A percentile compares a stretch with the other conserved stretches of the same genome.
phyloP scores from a whole-genome alignment of 31 red algal genomes.

The Porphyra umbilicalis region DNA sequence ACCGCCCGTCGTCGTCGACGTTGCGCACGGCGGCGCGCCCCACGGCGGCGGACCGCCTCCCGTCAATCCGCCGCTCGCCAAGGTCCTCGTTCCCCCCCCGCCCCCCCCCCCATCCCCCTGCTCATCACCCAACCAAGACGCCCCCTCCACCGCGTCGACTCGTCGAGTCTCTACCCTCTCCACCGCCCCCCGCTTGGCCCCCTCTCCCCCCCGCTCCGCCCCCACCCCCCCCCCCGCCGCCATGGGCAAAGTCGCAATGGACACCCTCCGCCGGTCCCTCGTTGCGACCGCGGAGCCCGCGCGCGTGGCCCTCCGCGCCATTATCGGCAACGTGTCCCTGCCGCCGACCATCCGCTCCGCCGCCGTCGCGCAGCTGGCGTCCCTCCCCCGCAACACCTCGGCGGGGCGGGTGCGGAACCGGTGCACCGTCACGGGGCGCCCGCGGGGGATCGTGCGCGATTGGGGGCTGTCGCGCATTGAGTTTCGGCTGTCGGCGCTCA shows the following conservation, averaged over 20 bases:
- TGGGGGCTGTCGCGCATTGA: conserved; percentile 22
- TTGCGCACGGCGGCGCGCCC: too few relatives aligned
- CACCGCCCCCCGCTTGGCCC: too few relatives aligned
- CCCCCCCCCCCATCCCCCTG: too few relatives aligned
- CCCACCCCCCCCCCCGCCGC: neutral
- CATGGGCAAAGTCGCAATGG: conserved; percentile 53
- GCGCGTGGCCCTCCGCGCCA: conserved; percentile 32
- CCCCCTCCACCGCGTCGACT: too few relatives aligned
- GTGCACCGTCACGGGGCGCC: conserved; percentile 29
- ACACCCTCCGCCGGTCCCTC: conserved; percentile 18
- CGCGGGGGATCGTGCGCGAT: conserved; percentile 17
- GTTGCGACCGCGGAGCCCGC: conserved; percentile 16
- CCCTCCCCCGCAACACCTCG: conserved; percentile 23
- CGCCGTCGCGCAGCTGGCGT: conserved; percentile 15
- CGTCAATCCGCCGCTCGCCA: too few relatives aligned
- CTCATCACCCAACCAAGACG: too few relatives aligned
- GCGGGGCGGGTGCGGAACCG: conserved; percentile 25
- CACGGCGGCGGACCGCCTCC: too few relatives aligned
- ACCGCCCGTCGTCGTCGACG: too few relatives aligned
- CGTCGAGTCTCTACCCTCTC: too few relatives aligned
- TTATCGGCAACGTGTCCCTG: conserved; percentile 25
- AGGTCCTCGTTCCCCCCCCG: too few relatives aligned
- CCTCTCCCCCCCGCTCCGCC: too few relatives aligned
- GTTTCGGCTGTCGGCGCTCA: conserved; percentile 28
- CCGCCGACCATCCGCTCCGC: conserved; percentile 24